phyloP scores from a whole-genome alignment of 208 protist species.

The Spongospora subterranea region DNA sequence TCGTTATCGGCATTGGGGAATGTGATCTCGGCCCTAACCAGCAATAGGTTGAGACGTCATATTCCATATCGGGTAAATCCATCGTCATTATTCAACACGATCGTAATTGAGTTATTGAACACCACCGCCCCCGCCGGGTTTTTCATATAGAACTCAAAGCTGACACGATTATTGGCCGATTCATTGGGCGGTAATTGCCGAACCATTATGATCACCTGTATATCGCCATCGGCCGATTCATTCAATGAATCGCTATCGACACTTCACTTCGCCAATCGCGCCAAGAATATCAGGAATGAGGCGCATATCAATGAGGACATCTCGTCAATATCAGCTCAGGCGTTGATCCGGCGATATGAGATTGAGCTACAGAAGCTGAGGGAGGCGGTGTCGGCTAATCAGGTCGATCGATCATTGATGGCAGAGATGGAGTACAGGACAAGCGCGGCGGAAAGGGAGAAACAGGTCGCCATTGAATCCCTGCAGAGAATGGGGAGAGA shows the following conservation, averaged over 20 bases:
- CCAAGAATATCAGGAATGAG: conserved; percentile 64
- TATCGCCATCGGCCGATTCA: background rate
- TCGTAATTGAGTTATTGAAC: background rate
- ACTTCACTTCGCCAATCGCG: conserved; percentile 51
- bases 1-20: conserved; percentile 80
- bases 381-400: conserved; percentile 2
- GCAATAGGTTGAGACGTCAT: conserved; percentile 67
- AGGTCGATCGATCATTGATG: conserved; percentile 56
- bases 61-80: conserved; percentile 83
- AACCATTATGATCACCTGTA: conserved; percentile 64
- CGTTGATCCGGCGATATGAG: conserved; percentile 53
- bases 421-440: conserved; percentile 73
- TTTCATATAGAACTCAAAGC: conserved; percentile 66
- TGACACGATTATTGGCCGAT: conserved; percentile 71
- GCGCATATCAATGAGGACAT: conserved; percentile 57
- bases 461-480: conserved; percentile 68
- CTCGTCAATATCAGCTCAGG: background rate
- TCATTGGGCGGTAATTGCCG: conserved; percentile 73
- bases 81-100: too few relatives aligned
- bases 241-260: conserved; percentile 27
- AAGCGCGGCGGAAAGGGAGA: conserved; percentile 72
- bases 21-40: conserved; percentile 78
- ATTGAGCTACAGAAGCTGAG: conserved; percentile 35
- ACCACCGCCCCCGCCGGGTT: background rate
- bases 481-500: conserved; percentile 70